Conservation (phyloP, 2,329 filamentous ascomycete species). For the Alternaria panax region DNA sequence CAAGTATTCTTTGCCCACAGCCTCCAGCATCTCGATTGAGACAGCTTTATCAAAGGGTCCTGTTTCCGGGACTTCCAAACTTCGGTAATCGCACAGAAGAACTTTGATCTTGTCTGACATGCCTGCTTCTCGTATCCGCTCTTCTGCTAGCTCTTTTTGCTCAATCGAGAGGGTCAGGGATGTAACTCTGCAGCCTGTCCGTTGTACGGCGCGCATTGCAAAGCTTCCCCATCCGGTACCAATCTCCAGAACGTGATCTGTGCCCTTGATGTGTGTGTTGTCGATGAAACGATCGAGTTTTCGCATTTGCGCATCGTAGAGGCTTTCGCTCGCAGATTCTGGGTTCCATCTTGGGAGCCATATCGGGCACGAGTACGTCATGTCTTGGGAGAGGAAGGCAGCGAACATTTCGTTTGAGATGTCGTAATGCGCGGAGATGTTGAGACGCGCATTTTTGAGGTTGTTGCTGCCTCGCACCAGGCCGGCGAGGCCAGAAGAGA, state of each 20-base stretch:
- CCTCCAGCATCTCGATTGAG: conserved; percentile 81
- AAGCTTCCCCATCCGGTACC: conserved; percentile 80
- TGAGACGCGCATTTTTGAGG: conserved; percentile 62
- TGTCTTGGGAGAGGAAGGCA: conserved; percentile 75
- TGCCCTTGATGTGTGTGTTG: conserved; percentile 67
- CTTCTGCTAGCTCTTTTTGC: conserved; percentile 72
- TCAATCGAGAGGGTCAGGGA: conserved; percentile 72
- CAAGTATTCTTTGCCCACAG: conserved; percentile 72
- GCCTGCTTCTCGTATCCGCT: conserved; percentile 68
- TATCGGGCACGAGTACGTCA: conserved; percentile 78
- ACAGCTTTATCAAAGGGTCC: conserved; percentile 73
- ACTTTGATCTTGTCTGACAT: conserved; percentile 69
- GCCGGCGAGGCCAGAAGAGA: conserved; percentile 65
- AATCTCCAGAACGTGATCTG: conserved; percentile 76
- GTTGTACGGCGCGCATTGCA: conserved; percentile 71
- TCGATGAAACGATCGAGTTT: conserved; percentile 73
- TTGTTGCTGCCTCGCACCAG: conserved; percentile 59
- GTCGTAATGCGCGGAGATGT: conserved; percentile 77
- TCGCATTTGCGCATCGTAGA: conserved; percentile 71
- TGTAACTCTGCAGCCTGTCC: conserved; percentile 73
- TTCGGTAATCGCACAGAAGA: conserved; percentile 72
- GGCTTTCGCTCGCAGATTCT: conserved; percentile 59
- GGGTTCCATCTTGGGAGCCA: conserved; percentile 61
- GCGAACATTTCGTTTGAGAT: conserved; percentile 80
- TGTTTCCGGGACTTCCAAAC: conserved; percentile 59